These are phyloP conservation scores for Termitomyces sp. DNA, from an alignment of 768 basidiomycete genomes.

Conservation along the genomic window DNA sequence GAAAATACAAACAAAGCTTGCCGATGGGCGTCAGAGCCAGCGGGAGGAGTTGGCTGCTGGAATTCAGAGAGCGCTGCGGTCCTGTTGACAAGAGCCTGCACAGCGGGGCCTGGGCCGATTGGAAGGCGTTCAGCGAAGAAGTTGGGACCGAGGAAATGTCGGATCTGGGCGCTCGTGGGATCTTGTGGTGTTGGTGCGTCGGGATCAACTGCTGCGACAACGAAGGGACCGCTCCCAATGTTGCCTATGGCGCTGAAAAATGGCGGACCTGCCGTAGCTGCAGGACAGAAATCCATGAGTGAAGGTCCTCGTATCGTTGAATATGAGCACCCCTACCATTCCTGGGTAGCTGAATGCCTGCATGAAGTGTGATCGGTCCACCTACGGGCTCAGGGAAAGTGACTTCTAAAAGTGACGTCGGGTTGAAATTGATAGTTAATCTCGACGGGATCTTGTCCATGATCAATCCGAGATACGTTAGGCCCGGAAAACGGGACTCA, in stretches of 20 bases:
- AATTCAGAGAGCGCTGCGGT: conserved; percentile 40
- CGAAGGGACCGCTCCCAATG: conserved; percentile 35
- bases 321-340: no score
- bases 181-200: conserved; percentile 50
- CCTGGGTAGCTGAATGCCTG: conserved; percentile 30
- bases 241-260: conserved; percentile 26
- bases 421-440: conserved; percentile 29
- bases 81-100: conserved; percentile 27
- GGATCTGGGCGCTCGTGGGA: conserved; percentile 38
- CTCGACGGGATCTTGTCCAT: conserved; percentile 27
- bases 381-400: conserved; percentile 27
- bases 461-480: neutral
- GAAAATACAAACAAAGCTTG: conserved; percentile 12
- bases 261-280: conserved; percentile 37
- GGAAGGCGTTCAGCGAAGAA: conserved; percentile 20
- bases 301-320: no score
- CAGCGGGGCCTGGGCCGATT: neutral
- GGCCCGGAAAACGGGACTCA: conserved; percentile 1
- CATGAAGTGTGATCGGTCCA: conserved; percentile 28
- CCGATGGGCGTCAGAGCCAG: conserved; percentile 41
- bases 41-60: conserved; percentile 39
- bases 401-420: conserved; percentile 30
- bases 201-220: conserved; percentile 44
- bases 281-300: neutral
- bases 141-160: conserved; percentile 46